Evolutionary conservation across 192 early-diverging fungal genomes (phyloP), one percentile per base, ranked within the genome.

Genomic region (Gigaspora rosea): DNA sequence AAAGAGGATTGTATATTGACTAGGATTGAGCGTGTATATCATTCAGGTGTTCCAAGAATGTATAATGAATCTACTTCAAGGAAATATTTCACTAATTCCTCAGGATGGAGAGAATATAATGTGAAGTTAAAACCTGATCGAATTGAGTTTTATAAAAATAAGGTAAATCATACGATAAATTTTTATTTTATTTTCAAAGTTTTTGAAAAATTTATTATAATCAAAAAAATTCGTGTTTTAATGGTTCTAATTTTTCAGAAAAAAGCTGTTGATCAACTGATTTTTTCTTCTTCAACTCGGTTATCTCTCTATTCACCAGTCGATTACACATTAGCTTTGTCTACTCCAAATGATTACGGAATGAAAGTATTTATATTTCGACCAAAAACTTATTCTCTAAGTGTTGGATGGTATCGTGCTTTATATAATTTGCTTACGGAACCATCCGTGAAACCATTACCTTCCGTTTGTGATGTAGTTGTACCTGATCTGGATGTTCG

Each of bases 401-500:
- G 78, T 9, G 70, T 78, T 41, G 80, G 78, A 13, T 84, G 82
- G 82, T 84, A 81, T 63, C 79, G 79, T 67, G 75, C 73, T 35
- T 76, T 84, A 16, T 68, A 84, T 56, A 66, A 65, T 13, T 59
- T 81, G 2, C 32, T 84, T 16, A 50, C 75, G 11, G 75, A 77
- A 0, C 61, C 8, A 5, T 76, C 76, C 32, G 16, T 58, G 1
- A 73, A 73, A 41, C 71, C 74, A 12, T 76, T 81, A 27, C 82
- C 82, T 15, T n/a, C 47, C 0, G 63, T 71, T 35, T 79, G 79
- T 66, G 82, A 84, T 47, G 71, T 84, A 15, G 64, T 51, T 1
- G 80, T 84, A 27, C 82, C 82, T 11, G 82, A 84, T 58, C 76
- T 84, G 47, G 80, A 79, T 47, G 78, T 84, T 73, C 77, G 79